These are phyloP conservation scores for Venturia pyrina DNA, from an alignment of 2,329 filamentous ascomycete genomes.

Conservation along the genomic window DNA sequence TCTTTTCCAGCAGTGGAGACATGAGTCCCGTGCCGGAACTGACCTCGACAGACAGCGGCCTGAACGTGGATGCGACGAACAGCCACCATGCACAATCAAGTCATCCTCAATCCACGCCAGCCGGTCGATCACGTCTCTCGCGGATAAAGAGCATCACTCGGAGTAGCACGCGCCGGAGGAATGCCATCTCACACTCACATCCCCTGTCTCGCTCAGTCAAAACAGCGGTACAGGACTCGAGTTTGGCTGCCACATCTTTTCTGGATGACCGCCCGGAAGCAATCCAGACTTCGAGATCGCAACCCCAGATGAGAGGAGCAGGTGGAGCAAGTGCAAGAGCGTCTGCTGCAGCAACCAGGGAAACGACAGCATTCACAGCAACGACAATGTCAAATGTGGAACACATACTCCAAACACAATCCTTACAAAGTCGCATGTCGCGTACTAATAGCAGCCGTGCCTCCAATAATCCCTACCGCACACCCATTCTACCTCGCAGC, in stretches of 20 bases:
- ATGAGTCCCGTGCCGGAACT: constrained; percentile 6
- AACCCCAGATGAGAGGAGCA: background rate
- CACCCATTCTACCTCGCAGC: background rate
- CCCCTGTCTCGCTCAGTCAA: background rate
- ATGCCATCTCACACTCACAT: background rate
- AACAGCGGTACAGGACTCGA: background rate
- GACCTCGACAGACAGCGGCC: background rate
- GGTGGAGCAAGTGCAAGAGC: background rate
- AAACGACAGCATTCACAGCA: background rate
- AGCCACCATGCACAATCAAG: background rate
- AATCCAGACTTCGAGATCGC: background rate
- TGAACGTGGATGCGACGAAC: background rate
- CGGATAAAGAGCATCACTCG: background rate
- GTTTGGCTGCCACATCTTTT: background rate
- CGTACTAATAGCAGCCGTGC: background rate
- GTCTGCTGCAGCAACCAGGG: background rate
- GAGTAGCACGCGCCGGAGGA: background rate
- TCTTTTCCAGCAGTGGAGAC: background rate
- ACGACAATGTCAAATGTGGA: background rate
- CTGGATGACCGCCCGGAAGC: background rate
- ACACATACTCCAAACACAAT: background rate
- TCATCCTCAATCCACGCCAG: background rate
- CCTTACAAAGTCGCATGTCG: background rate
- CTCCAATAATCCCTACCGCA: background rate
- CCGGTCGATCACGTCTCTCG: background rate